Evolutionary conservation across 176 grass and related monocot genomes (phyloP).

Genomic region (Zea luxurians): DNA sequence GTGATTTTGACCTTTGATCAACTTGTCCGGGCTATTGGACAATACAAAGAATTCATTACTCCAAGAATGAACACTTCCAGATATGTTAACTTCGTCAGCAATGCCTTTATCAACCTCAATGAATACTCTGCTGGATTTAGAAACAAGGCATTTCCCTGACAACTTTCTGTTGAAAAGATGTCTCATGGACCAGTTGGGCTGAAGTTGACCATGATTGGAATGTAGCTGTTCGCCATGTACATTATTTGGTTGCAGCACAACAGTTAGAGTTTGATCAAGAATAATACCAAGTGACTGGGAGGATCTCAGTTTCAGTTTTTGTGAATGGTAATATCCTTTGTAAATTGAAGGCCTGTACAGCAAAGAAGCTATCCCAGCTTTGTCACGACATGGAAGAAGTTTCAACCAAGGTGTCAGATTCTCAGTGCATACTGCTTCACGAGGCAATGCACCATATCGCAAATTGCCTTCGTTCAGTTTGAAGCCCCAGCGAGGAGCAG

Average conservation of each 20-base stretch:
- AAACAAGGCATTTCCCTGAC: slow-evolving; percentile 66
- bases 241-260: slow-evolving; percentile 64
- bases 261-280: slow-evolving; percentile 81
- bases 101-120: slow-evolving; percentile 71
- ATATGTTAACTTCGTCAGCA: slow-evolving; percentile 40
- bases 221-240: slow-evolving; percentile 31
- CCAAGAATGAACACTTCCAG: slow-evolving; percentile 49
- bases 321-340: slow-evolving; percentile 94
- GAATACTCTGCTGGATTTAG: slow-evolving; percentile 78
- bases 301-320: slow-evolving; percentile 72
- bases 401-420: slow-evolving; percentile 99
- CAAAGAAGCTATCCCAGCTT: slow-evolving; percentile 82
- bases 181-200: slow-evolving; percentile 80
- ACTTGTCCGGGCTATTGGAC: slow-evolving; percentile 55
- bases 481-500: slow-evolving; percentile 78
- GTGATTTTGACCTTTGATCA: slow-evolving; percentile 52
- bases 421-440: slow-evolving; percentile 94
- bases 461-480: slow-evolving; percentile 62
- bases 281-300: slow-evolving; percentile 59
- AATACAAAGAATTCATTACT: slow-evolving; percentile 60
- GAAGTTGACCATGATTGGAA: slow-evolving; percentile 47
- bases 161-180: slow-evolving; percentile 81
- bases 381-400: slow-evolving; percentile 93
- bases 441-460: slow-evolving; percentile 85
- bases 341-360: slow-evolving; percentile 93